Evolutionary conservation across 345 rosid genomes (phyloP).

Genomic region (Eutrema heterophyllum): DNA sequence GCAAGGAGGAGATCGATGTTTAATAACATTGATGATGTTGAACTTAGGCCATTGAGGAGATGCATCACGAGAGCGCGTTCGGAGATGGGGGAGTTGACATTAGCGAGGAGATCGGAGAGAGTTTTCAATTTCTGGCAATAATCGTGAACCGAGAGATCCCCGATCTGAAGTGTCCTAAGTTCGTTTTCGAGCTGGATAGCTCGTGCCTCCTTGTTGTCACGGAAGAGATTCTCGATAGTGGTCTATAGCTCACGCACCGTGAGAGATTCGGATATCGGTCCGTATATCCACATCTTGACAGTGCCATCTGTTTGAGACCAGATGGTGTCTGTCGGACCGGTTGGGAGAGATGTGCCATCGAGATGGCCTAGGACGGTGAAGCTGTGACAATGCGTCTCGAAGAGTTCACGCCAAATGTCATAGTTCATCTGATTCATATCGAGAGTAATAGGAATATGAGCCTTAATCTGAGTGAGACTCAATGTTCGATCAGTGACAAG

Average conservation of each 20-base stretch:
- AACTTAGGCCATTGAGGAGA: neutral
- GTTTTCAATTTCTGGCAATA: neutral
- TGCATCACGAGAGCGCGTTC: neutral
- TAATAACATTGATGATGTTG: neutral
- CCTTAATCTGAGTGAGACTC: too few relatives aligned
- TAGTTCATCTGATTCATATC: neutral
- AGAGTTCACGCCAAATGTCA: neutral
- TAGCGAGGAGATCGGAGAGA: neutral
- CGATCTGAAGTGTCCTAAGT: neutral
- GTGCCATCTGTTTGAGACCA: neutral
- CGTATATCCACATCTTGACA: neutral
- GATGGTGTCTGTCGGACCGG: neutral
- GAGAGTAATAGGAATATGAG: neutral
- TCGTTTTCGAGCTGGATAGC: neutral
- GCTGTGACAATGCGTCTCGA: neutral
- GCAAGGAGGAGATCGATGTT: neutral
- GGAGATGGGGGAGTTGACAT: neutral
- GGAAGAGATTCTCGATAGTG: neutral
- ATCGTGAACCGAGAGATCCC: neutral
- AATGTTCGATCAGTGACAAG: too few relatives aligned
- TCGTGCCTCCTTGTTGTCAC: neutral
- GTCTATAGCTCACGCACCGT: neutral
- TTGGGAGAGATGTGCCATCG: neutral
- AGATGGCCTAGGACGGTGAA: neutral
- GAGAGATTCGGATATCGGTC: neutral